These are phyloP conservation scores for Chlorella sp. DNA, from an alignment of 139 green algal genomes.

Conservation along the genomic window DNA sequence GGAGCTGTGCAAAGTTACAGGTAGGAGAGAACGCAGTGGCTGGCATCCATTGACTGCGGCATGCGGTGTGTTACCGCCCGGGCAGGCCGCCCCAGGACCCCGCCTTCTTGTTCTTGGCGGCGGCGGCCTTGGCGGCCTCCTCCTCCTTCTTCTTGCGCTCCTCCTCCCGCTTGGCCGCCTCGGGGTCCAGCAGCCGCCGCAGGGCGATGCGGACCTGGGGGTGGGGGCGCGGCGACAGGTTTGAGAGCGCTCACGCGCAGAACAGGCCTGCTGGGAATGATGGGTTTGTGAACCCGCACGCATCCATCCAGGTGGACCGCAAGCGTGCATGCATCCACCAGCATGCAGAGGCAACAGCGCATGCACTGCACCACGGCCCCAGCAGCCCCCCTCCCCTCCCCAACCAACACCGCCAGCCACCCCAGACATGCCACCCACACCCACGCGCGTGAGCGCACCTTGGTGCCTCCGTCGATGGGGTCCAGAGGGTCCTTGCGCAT, in stretches of 20 bases:
- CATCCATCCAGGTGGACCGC: neutral
- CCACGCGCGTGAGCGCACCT: conserved; percentile 81
- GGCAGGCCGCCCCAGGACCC: conserved; percentile 49
- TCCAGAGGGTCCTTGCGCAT: conserved; percentile 93
- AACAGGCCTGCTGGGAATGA: no score
- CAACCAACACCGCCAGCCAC: neutral
- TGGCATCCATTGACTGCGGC: no score
- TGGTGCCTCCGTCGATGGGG: conserved; percentile 85
- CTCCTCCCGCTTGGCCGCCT: conserved; percentile 35
- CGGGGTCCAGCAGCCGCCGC: conserved; percentile 28
- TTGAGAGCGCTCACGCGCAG: no score
- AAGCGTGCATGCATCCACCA: neutral
- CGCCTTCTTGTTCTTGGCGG: conserved; percentile 19
- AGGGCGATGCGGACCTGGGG: conserved; percentile 26
- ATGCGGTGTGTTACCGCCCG: conserved; percentile 22
- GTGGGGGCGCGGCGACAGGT: no score
- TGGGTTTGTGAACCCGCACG: neutral
- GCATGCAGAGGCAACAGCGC: neutral
- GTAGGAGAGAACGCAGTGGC: no score
- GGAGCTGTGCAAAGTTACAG: no score
- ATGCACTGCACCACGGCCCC: neutral
- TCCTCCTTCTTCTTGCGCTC: conserved; percentile 46
- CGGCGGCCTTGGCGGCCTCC: conserved; percentile 14
- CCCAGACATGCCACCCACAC: conserved; percentile 20
- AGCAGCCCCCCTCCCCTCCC: neutral